These are phyloP conservation scores for Apiospora sp. DNA, from an alignment of 2,329 filamentous ascomycete species.

Conservation along the genomic window DNA sequence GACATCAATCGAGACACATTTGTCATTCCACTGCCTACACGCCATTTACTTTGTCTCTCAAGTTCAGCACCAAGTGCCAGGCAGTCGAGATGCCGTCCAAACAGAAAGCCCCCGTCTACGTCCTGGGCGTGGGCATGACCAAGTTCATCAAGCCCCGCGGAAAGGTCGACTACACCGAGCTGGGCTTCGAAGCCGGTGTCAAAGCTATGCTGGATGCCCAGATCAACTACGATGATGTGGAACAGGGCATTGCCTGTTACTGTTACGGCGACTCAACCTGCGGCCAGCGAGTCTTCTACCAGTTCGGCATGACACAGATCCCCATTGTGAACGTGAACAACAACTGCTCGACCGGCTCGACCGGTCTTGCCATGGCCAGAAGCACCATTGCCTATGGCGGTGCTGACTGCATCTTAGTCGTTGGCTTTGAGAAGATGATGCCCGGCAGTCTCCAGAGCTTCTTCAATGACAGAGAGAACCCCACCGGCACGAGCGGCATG, in stretches of 20 bases:
- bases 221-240: slow-evolving; percentile 96
- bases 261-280: slow-evolving; percentile 96
- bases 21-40: not conserved
- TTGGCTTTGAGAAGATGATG: slow-evolving; percentile 99
- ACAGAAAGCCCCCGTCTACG: slow-evolving; percentile 71
- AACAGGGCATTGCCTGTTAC: slow-evolving; percentile 96
- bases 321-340: slow-evolving; percentile 99
- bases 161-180: slow-evolving; percentile 93
- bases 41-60: not conserved
- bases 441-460: slow-evolving; percentile 83
- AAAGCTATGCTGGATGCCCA: slow-evolving; percentile 87
- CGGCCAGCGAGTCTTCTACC: slow-evolving; percentile 97
- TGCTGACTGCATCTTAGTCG: slow-evolving; percentile 87
- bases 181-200: slow-evolving; percentile 90
- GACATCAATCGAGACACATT: not conserved
- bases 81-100: slow-evolving; percentile 55
- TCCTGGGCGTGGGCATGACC: slow-evolving; percentile 97
- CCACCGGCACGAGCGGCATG: slow-evolving; percentile 72
- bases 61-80: not conserved
- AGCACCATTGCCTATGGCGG: slow-evolving; percentile 81
- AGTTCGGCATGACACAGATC: slow-evolving; percentile 97
- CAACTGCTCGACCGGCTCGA: slow-evolving; percentile 96
- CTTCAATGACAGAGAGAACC: slow-evolving; percentile 86
- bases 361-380: slow-evolving; percentile 84
- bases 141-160: slow-evolving; percentile 98